Evolutionary conservation across 257 asterid species (phyloP).

Genomic region (Voacanga thouarsii): DNA sequence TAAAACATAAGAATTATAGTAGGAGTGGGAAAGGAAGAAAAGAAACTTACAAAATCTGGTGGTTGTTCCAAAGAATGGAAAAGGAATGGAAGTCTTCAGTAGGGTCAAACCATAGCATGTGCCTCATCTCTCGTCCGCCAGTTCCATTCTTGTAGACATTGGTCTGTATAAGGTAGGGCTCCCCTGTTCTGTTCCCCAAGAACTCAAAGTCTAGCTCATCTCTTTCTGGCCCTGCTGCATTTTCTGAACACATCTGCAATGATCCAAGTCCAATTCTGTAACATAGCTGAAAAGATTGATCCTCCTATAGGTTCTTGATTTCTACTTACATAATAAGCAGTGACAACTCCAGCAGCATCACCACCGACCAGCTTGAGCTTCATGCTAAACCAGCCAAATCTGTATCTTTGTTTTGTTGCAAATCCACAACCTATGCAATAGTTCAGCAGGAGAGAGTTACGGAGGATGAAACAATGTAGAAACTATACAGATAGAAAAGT

Average conservation of each 20-base stretch:
- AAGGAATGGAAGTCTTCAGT: conserved; percentile 73
- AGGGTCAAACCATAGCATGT: conserved; percentile 88
- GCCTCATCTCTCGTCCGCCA: conserved; percentile 89
- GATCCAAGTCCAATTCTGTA: background rate
- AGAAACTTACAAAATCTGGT: conserved; percentile 65
- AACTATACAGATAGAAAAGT: background rate
- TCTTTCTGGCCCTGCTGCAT: conserved; percentile 73
- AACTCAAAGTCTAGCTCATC: conserved; percentile 94
- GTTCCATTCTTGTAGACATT: conserved; percentile 94
- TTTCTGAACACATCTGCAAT: conserved; percentile 78
- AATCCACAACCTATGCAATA: conserved; percentile 73
- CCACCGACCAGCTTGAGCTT: conserved; percentile 78
- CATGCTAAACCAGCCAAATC: conserved; percentile 99
- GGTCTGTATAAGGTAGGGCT: conserved; percentile 80
- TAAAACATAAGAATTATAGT: background rate
- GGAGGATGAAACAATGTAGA: background rate
- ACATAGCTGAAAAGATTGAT: background rate
- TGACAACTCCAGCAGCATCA: conserved; percentile 95
- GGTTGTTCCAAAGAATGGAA: conserved; percentile 81
- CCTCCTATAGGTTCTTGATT: background rate
- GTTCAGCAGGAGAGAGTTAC: background rate
- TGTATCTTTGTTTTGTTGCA: conserved; percentile 65
- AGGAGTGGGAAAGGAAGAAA: background rate
- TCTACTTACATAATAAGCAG: conserved; percentile 84
- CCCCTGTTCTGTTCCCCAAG: conserved; percentile 89